Conservation (phyloP, 2,329 filamentous ascomycete genomes). For the Ophiostoma ulmi region DNA sequence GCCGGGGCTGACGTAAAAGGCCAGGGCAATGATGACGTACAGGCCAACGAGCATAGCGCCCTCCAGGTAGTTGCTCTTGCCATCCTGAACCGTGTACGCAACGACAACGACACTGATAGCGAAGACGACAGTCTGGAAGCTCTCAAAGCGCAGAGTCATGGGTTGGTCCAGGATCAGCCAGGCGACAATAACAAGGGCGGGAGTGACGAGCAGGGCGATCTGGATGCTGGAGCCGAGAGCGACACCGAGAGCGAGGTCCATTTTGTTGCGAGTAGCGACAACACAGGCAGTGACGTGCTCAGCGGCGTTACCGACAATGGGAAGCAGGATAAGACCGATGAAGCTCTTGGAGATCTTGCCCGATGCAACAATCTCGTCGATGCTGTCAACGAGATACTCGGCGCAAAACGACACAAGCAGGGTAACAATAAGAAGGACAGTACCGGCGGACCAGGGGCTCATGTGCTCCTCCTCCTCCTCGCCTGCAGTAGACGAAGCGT, state of each 20-base stretch:
- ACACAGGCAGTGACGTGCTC: conserved; percentile 79
- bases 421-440: conserved; percentile 65
- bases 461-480: conserved; percentile 46
- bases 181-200: conserved; percentile 71
- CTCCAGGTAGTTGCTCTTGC: conserved; percentile 79
- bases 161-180: conserved; percentile 67
- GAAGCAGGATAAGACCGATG: conserved; percentile 72
- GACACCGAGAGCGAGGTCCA: conserved; percentile 71
- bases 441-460: conserved; percentile 57
- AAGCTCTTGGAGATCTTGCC: conserved; percentile 65
- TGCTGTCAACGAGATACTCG: conserved; percentile 71
- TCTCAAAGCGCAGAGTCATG: conserved; percentile 78
- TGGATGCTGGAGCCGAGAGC: conserved; percentile 78
- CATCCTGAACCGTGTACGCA: conserved; percentile 71
- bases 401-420: conserved; percentile 72
- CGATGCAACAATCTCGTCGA: conserved; percentile 59
- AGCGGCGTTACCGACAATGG: conserved; percentile 78
- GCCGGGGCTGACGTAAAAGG: conserved; percentile 53
- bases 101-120: conserved; percentile 71
- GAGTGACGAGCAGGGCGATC: conserved; percentile 76
- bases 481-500: conserved; percentile 39
- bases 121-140: conserved; percentile 72
- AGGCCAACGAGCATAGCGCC: conserved; percentile 62
- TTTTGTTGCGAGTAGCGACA: conserved; percentile 72
- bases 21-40: conserved; percentile 56